Evolutionary conservation across 1,139 yeast genomes (phyloP), one percentile per base, ranked within the genome.

Genomic region (Debaryomyces coudertii): DNA sequence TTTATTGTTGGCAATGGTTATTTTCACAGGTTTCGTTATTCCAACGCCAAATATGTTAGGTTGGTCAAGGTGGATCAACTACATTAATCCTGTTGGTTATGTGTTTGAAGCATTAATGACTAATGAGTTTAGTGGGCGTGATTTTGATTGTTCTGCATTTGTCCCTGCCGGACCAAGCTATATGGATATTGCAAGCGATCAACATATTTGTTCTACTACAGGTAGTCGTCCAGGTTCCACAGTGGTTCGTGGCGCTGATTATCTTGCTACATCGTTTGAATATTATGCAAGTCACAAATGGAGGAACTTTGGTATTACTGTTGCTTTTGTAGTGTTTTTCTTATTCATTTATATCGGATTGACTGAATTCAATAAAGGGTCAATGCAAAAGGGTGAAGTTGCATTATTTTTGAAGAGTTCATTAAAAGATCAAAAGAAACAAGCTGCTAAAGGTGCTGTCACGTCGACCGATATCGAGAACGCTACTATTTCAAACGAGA

Each of bases 1-100:
- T 44, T 56, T 85, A 40, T 67, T 87, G 54, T 66, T 85, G 50
- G 84, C 81, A 3, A 60, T 87, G 63, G 72, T 82, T n/a, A 76
- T 85, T 62, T 86, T 76, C 65, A 82, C 90, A n/a, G 95, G 95
- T 48, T 87, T 86, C 64, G 83, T 82, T 28, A 74, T 87, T 51
- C 93, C 93, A 29, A 77, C 77, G 45, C 77, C 79, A 7, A 73
- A 76, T 47, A 83, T 87, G 87, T 76, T 80, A 48, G 85, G 87
- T 24, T 87, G 95, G 95, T 80, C 87, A 30, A 73, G 85, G 52
- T 88, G 95, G 93, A 80, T 87, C 56, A 83, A 83, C 65, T 87
- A 84, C 58, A 63, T 87, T 47, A 79, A 87, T 56, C 95, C 95
- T 0, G 68, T 87, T 42, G 83, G 81, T 5, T 87, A 87, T 56